Percentiles rank a stretch among this genome's conserved stretches.
Evolutionary conservation across 2,329 filamentous ascomycete species (phyloP).

Genomic region (Ophidiomyces ophidiicola): DNA sequence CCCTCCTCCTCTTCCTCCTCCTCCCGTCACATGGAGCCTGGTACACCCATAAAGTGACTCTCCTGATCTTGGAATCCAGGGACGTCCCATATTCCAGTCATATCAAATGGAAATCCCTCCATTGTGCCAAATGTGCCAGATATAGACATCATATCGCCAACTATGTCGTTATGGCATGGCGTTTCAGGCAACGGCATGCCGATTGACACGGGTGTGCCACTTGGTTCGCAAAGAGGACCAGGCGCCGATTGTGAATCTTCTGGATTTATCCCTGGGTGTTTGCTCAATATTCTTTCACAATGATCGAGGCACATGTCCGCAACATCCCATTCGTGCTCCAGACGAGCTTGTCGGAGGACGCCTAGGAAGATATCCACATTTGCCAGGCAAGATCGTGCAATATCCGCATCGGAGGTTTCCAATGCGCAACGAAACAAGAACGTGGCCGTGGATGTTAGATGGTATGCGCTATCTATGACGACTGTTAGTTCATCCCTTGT

Average conservation of each 20-base stretch:
- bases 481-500: background rate
- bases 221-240: background rate
- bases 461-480: slow-evolving; percentile 37
- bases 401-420: slow-evolving; percentile 38
- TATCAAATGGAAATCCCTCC: slow-evolving; percentile 37
- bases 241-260: slow-evolving; percentile 11
- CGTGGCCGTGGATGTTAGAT: slow-evolving; percentile 43
- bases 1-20: no score
- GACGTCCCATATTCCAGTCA: slow-evolving; percentile 37
- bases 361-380: slow-evolving; percentile 39
- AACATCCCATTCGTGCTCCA: slow-evolving; percentile 44
- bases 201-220: slow-evolving; percentile 20
- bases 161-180: slow-evolving; percentile 35
- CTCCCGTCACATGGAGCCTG: slow-evolving; percentile 1
- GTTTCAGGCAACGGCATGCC: slow-evolving; percentile 33
- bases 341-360: slow-evolving; percentile 37
- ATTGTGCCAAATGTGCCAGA: slow-evolving; percentile 36
- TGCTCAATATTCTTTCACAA: slow-evolving; percentile 35
- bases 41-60: slow-evolving; percentile 13
- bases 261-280: slow-evolving; percentile 24
- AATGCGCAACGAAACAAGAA: slow-evolving; percentile 41
- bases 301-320: slow-evolving; percentile 44
- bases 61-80: slow-evolving; percentile 22
- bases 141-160: slow-evolving; percentile 38
- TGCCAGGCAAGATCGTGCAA: slow-evolving; percentile 35